Evolutionary conservation across 192 early-diverging fungal species (phyloP).

Genomic region (Cladochytrium replicatum): DNA sequence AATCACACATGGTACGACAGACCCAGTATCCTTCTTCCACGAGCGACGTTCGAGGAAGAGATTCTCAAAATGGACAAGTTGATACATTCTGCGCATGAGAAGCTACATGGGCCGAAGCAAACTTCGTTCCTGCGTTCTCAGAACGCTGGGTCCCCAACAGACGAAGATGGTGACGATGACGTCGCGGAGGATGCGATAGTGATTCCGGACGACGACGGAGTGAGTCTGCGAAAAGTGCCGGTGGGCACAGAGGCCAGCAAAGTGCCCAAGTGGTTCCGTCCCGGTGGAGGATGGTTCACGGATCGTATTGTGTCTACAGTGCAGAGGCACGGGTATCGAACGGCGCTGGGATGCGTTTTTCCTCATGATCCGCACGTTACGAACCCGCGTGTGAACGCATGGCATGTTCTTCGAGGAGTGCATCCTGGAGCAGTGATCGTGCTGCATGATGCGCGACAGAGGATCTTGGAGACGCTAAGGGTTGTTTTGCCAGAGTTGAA

Average conservation of each 20-base stretch:
- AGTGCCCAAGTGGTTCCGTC: constrained; percentile 17
- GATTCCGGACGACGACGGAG: too few species aligned
- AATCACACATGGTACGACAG: constrained; percentile 19
- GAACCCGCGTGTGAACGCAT: constrained; percentile 13
- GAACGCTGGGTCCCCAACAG: background rate
- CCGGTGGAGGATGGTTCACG: constrained; percentile 12
- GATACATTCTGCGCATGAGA: constrained; percentile 2
- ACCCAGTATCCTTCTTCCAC: constrained; percentile 10
- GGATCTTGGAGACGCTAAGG: constrained; percentile 15
- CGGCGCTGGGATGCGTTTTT: constrained; percentile 15
- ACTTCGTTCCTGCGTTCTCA: background rate
- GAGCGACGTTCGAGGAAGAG: constrained; percentile 8
- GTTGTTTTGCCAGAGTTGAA: constrained; percentile 9
- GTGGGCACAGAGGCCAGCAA: too few species aligned
- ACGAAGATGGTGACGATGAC: too few species aligned
- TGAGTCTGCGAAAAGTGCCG: too few species aligned
- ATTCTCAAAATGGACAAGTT: constrained; percentile 9
- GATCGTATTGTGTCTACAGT: constrained; percentile 9
- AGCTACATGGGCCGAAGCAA: background rate
- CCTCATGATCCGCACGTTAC: constrained; percentile 10
- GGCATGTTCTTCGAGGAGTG: constrained; percentile 12
- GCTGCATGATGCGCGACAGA: constrained; percentile 11
- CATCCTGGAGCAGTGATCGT: constrained; percentile 19
- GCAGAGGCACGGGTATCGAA: constrained; percentile 10
- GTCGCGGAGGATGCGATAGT: too few species aligned